A percentile compares a stretch with the other conserved stretches of the same genome.
Evolutionary conservation across 345 rosid species (phyloP).

Genomic region (Rhizophora apiculata): DNA sequence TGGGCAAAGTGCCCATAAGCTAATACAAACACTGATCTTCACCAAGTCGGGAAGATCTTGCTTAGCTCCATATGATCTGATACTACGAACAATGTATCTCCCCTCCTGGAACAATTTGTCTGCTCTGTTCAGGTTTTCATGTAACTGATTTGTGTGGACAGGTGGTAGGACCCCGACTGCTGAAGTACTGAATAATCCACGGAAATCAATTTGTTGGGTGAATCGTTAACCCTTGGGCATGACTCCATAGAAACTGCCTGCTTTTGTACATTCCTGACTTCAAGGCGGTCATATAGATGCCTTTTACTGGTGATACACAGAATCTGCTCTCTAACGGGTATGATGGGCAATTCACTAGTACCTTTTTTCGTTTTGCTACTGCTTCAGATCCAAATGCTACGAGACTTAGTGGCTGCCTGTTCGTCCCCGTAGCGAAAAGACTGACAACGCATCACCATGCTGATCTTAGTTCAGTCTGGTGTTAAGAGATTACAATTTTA

Average conservation of each 20-base stretch:
- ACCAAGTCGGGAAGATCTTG: too few species aligned
- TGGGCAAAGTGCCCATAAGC: too few species aligned
- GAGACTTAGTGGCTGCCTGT: too few species aligned
- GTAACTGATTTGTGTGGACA: conserved; percentile 26
- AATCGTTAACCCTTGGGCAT: not conserved
- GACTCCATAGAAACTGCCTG: conserved; percentile 19
- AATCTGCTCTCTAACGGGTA: conserved; percentile 16
- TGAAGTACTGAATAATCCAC: conserved; percentile 23
- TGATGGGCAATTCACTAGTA: not conserved
- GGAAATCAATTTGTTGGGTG: conserved; percentile 20
- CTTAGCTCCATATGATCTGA: not conserved
- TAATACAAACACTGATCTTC: too few species aligned
- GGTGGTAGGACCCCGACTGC: conserved; percentile 25
- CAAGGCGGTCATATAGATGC: conserved; percentile 35
- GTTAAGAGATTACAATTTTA: too few species aligned
- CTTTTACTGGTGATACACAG: conserved; percentile 24
- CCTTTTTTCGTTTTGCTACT: not conserved
- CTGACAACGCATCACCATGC: too few species aligned
- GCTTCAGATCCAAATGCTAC: too few species aligned
- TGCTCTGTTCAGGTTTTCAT: not conserved
- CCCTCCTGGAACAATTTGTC: not conserved
- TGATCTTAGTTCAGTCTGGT: too few species aligned
- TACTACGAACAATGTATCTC: not conserved
- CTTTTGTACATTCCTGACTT: conserved; percentile 32
- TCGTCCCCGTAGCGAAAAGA: too few species aligned